Conservation (phyloP, 2,329 filamentous ascomycete species). For the Colletotrichum plurivorum region DNA sequence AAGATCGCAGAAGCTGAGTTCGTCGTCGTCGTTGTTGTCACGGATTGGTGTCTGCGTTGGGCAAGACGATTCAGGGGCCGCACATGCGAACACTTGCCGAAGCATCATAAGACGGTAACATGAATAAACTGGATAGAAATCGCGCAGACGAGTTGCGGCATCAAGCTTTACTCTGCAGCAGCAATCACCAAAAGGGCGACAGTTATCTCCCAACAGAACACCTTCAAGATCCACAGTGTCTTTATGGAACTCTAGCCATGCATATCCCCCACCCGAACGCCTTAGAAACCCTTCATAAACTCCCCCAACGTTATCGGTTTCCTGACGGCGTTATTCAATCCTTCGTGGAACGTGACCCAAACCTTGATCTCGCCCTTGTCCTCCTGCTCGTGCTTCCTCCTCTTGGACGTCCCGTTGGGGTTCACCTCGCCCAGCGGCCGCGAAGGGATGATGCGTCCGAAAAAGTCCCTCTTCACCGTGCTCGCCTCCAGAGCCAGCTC, state of each 20-base stretch:
- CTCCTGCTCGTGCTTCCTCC: conserved; percentile 46
- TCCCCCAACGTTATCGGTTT: conserved; percentile 88
- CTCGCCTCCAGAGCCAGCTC: conserved; percentile 48
- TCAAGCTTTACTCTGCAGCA: background rate
- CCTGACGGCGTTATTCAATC: conserved; percentile 90
- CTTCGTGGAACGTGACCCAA: conserved; percentile 93
- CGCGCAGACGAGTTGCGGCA: conserved; percentile 29
- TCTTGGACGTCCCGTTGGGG: conserved; percentile 49
- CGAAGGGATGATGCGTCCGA: conserved; percentile 77
- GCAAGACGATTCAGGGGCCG: too few relatives aligned
- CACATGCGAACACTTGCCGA: too few relatives aligned
- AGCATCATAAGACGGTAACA: too few relatives aligned
- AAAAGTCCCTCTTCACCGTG: conserved; percentile 83
- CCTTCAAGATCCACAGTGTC: background rate
- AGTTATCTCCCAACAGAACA: background rate
- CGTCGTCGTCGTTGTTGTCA: too few relatives aligned
- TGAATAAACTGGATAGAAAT: background rate
- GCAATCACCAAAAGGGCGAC: background rate
- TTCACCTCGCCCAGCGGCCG: conserved; percentile 57
- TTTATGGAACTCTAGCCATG: background rate
- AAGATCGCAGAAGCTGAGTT: too few relatives aligned
- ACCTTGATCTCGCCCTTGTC: conserved; percentile 66
- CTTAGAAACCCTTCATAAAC: conserved; percentile 76
- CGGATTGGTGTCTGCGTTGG: too few relatives aligned
- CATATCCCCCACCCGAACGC: background rate